A percentile compares a stretch with the other conserved stretches of the same genome.
Conservation (phyloP, 192 early-diverging fungal genomes). For the Umbelopsis isabellina region DNA sequence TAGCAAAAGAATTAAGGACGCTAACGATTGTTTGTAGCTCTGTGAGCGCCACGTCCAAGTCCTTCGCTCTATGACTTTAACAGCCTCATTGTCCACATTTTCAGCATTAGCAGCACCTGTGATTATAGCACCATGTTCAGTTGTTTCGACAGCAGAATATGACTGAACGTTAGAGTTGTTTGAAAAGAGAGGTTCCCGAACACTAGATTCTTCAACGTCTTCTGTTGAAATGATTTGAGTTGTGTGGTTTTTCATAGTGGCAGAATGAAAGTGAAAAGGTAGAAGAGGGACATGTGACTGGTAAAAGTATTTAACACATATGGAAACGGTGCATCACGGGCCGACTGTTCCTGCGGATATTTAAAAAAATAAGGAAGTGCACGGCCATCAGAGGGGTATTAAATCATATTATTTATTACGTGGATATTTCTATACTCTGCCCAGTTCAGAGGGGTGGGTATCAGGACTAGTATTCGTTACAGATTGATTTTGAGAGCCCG, state of each 20-base stretch:
- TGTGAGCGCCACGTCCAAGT: constrained; percentile 34
- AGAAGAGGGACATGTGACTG: not conserved
- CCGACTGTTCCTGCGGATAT: too few relatives aligned
- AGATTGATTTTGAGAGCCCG: too few relatives aligned
- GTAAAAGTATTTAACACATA: not conserved
- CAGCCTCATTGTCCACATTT: not conserved
- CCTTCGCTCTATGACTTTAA: constrained; percentile 7
- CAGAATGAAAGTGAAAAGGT: not conserved
- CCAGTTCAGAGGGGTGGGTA: too few relatives aligned
- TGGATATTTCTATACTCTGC: too few relatives aligned
- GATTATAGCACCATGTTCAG: constrained; percentile 7
- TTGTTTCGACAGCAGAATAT: constrained; percentile 11
- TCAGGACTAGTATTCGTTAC: too few relatives aligned
- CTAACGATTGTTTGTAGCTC: constrained; percentile 36
- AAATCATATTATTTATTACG: too few relatives aligned
- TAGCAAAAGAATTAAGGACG: constrained; percentile 27
- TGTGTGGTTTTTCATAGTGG: constrained; percentile 1
- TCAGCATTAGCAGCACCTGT: not conserved
- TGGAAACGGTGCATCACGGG: too few relatives aligned
- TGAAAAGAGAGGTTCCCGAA: not conserved
- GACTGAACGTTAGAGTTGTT: not conserved
- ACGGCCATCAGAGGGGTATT: too few relatives aligned
- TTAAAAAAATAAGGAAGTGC: too few relatives aligned
- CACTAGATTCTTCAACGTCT: not conserved
- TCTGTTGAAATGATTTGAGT: not conserved